phyloP scores from a whole-genome alignment of 2,329 filamentous ascomycete genomes.

The Colletotrichum chrysophilum region DNA sequence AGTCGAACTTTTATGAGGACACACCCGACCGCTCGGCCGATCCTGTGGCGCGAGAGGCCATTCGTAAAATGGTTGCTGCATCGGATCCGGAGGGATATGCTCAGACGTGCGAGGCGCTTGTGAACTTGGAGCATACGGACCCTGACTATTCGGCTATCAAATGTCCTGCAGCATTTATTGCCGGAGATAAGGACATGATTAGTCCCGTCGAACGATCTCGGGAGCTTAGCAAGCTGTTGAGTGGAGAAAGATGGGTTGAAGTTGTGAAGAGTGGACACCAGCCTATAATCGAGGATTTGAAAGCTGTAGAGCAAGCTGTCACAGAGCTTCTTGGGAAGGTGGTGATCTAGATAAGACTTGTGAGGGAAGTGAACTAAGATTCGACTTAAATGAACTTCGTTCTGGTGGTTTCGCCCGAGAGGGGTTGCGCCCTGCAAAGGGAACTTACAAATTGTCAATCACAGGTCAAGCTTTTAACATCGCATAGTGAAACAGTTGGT shows the following conservation, averaged over 20 bases:
- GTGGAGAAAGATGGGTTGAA: neutral
- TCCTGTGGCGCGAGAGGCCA: neutral
- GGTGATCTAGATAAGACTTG: neutral
- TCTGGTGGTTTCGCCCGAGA: neutral
- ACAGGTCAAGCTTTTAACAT: neutral
- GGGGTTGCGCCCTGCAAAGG: neutral
- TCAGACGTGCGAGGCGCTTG: neutral
- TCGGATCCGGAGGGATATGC: neutral
- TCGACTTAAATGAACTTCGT: neutral
- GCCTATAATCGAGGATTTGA: neutral
- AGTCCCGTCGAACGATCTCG: neutral
- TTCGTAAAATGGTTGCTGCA: neutral
- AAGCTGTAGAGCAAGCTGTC: neutral
- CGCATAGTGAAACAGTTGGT: no score
- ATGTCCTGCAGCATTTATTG: neutral
- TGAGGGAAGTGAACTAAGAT: neutral
- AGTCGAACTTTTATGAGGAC: neutral
- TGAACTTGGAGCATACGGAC: neutral
- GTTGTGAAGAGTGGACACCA: neutral
- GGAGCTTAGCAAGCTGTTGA: neutral
- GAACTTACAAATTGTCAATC: neutral
- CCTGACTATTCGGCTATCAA: neutral
- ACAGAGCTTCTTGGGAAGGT: neutral
- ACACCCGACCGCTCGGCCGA: neutral
- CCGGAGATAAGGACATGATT: neutral